These are phyloP conservation scores for Coemansia sp. DNA, from an alignment of 192 early-diverging fungal genomes.

Conservation along the genomic window DNA sequence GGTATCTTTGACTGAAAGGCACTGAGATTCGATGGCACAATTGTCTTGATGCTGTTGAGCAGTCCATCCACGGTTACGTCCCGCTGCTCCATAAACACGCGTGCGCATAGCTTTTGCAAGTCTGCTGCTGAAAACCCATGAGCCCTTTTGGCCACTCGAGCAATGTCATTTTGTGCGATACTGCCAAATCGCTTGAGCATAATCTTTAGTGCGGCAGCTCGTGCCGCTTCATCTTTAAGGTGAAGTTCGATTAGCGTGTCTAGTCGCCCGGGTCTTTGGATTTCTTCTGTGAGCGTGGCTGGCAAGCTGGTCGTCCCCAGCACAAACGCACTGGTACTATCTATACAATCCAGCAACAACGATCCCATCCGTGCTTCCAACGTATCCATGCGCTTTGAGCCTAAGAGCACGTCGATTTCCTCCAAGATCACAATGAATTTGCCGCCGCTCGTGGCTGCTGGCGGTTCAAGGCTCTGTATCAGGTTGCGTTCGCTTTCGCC, in stretches of 20 bases:
- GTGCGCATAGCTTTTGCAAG: conserved; percentile 66
- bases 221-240: conserved; percentile 21
- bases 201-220: conserved; percentile 31
- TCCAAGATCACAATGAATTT: conserved; percentile 36
- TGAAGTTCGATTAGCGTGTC: conserved; percentile 28
- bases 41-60: conserved; percentile 10
- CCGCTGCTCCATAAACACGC: conserved; percentile 45
- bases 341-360: conserved; percentile 37
- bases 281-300: conserved; percentile 23
- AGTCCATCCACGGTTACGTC: conserved; percentile 27
- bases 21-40: conserved; percentile 23
- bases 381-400: conserved; percentile 23
- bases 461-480: conserved; percentile 21
- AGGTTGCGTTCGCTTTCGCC: conserved; percentile 41
- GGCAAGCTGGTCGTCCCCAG: conserved; percentile 36
- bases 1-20: conserved; percentile 58
- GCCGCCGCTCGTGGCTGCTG: background rate
- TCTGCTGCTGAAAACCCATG: conserved; percentile 80
- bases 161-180: conserved; percentile 15
- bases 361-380: conserved; percentile 47
- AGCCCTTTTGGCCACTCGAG: conserved; percentile 23
- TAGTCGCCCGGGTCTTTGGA: conserved; percentile 36
- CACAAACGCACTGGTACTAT: conserved; percentile 31
- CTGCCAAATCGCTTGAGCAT: conserved; percentile 39
- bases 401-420: conserved; percentile 44